Evolutionary conservation across 1,284 basidiomycete genomes (phyloP).

Genomic region (Ceratobasidium sp.): DNA sequence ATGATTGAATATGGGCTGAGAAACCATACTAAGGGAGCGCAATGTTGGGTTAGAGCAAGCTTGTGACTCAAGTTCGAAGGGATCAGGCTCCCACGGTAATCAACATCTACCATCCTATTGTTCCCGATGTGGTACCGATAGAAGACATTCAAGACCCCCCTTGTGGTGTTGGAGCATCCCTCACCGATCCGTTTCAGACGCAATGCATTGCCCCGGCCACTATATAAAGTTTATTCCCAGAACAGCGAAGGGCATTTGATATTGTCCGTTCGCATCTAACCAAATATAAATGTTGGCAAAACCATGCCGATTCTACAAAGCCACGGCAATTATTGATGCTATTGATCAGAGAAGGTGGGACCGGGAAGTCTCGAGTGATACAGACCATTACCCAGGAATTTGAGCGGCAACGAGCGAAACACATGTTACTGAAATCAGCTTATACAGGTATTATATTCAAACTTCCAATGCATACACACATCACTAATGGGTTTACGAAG

Average conservation of each 20-base stretch:
- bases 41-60: too few relatives aligned
- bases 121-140: too few relatives aligned
- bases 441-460: constrained; percentile 47
- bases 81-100: too few relatives aligned
- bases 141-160: too few relatives aligned
- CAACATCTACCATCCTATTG: too few relatives aligned
- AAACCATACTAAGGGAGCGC: too few relatives aligned
- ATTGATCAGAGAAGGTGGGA: constrained; percentile 39
- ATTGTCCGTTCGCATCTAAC: constrained; percentile 29
- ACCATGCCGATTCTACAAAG: background rate
- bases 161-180: too few relatives aligned
- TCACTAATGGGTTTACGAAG: background rate
- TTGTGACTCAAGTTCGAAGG: too few relatives aligned
- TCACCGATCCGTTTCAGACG: too few relatives aligned
- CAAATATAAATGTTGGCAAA: background rate
- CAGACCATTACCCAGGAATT: constrained; percentile 24
- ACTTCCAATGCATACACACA: too few relatives aligned
- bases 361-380: constrained; percentile 42
- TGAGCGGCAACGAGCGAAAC: background rate
- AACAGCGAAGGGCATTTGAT: constrained; percentile 11
- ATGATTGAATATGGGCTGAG: too few relatives aligned
- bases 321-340: constrained; percentile 37
- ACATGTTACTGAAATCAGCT: constrained; percentile 48
- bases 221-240: background rate
- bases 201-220: too few relatives aligned